Percentiles rank a stretch among this genome's conserved stretches.
phyloP scores from a whole-genome alignment of 129 eudicot species.

The Cynara cardunculus region DNA sequence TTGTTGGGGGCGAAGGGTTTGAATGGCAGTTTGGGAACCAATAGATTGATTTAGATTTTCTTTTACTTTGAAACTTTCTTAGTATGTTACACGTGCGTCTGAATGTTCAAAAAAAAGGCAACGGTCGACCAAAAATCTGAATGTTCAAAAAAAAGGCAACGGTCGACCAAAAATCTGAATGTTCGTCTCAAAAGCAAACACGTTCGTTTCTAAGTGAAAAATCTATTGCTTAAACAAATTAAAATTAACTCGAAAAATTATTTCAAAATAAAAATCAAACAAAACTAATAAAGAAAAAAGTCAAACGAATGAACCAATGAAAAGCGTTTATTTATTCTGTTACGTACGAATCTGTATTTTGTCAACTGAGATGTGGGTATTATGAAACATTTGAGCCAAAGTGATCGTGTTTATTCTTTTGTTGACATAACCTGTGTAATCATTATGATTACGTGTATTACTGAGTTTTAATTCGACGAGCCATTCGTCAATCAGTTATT shows the following conservation, averaged over 20 bases:
- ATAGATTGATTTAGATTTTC: no score
- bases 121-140: constrained; percentile 2
- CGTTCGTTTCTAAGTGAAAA: constrained; percentile 12
- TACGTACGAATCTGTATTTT: background rate
- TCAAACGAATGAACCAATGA: background rate
- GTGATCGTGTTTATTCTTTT: background rate
- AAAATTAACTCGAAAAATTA: background rate
- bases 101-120: background rate
- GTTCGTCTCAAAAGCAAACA: constrained; percentile 13
- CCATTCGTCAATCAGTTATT: background rate
- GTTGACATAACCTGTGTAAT: background rate
- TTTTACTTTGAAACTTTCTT: no score
- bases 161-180: background rate
- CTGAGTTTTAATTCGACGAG: background rate
- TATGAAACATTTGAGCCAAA: background rate
- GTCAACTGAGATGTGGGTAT: background rate
- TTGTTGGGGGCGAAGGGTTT: no score
- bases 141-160: background rate
- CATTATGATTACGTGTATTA: background rate
- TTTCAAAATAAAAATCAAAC: background rate
- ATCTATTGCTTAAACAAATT: background rate
- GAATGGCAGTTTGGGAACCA: no score
- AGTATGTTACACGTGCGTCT: no score
- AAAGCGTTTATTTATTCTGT: background rate
- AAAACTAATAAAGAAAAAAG: background rate